Percentiles rank a stretch among this genome's conserved stretches.
phyloP scores from a whole-genome alignment of 441 rosid genomes.

The Monsonia emarginata region DNA sequence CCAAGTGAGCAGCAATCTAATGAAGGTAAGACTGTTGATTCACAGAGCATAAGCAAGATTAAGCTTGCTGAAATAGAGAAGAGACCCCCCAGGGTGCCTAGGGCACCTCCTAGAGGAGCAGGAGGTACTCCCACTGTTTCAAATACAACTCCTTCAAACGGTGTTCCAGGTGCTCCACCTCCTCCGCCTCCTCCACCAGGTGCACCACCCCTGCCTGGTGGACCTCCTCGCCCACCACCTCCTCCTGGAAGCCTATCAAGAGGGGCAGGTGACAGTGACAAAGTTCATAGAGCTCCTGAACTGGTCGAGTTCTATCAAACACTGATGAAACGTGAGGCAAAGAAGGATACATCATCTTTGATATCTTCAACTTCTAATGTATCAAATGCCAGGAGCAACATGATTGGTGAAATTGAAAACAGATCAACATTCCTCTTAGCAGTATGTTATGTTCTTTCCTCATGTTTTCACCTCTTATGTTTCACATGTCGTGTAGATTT shows the following conservation, averaged over 20 bases:
- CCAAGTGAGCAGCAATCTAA: constrained; percentile 43
- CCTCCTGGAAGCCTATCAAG: constrained; percentile 74
- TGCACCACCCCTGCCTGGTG: too few relatives aligned
- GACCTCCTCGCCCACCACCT: constrained; percentile 60
- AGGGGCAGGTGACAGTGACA: constrained; percentile 60
- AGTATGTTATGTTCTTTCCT: constrained; percentile 31
- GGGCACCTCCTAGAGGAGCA: constrained; percentile 72
- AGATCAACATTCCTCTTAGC: constrained; percentile 91
- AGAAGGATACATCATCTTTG: constrained; percentile 66
- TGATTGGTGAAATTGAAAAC: constrained; percentile 91
- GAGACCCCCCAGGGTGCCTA: constrained; percentile 72
- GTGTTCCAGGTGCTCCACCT: constrained; percentile 45
- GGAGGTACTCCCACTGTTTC: constrained; percentile 29
- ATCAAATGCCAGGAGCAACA: constrained; percentile 73
- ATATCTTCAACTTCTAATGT: constrained; percentile 52
- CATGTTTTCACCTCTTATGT: constrained; percentile 14
- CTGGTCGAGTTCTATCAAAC: constrained; percentile 87
- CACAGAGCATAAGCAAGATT: constrained; percentile 51
- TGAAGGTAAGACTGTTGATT: constrained; percentile 36
- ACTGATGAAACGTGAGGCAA: constrained; percentile 89
- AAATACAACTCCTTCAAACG: constrained; percentile 27
- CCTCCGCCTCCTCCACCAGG: constrained; percentile 35
- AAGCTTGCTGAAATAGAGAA: constrained; percentile 63
- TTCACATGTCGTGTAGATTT: too few relatives aligned
- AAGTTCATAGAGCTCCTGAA: constrained; percentile 91